Conservation (phyloP, 2,329 filamentous ascomycete genomes). For the Diaporthe australafricana region DNA sequence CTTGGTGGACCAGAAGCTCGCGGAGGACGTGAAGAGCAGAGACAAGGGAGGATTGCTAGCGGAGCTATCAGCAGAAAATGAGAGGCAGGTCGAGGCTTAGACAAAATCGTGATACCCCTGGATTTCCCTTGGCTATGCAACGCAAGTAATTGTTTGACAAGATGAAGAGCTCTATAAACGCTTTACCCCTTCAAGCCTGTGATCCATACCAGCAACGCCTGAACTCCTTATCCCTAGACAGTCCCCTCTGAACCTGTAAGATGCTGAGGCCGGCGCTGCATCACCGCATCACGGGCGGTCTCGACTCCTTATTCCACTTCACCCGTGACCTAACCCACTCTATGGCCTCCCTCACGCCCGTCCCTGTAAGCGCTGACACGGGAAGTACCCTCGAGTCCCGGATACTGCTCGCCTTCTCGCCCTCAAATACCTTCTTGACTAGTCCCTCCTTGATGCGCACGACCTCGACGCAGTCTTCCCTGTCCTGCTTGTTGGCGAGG, state of each 20-base stretch:
- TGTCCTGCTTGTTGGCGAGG: slow-evolving; percentile 96
- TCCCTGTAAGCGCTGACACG: slow-evolving; percentile 88
- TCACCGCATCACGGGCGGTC: slow-evolving; percentile 93
- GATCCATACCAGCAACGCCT: not conserved
- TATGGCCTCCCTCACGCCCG: slow-evolving; percentile 93
- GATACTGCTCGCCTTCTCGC: slow-evolving; percentile 86
- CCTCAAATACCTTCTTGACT: slow-evolving; percentile 95
- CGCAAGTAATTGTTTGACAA: slow-evolving; percentile 17
- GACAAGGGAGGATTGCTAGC: slow-evolving; percentile 83
- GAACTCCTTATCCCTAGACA: slow-evolving; percentile 14
- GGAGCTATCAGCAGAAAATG: slow-evolving; percentile 86
- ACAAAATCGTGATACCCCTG: slow-evolving; percentile 52
- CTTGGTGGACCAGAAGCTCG: slow-evolving; percentile 78
- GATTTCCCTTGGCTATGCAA: slow-evolving; percentile 24
- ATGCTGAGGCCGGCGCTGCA: slow-evolving; percentile 21
- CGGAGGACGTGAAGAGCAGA: slow-evolving; percentile 81
- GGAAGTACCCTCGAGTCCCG: slow-evolving; percentile 92
- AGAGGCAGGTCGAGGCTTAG: slow-evolving; percentile 61
- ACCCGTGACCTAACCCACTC: slow-evolving; percentile 94
- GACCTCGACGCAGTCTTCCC: slow-evolving; percentile 97
- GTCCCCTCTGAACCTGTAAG: not conserved
- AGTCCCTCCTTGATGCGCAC: slow-evolving; percentile 97
- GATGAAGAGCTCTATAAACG: slow-evolving; percentile 3
- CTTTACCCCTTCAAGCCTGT: not conserved
- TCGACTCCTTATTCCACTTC: slow-evolving; percentile 94